Base-by-base conservation (phyloP, 2,329 filamentous ascomycete genomes). In the Alternaria sp. region DNA sequence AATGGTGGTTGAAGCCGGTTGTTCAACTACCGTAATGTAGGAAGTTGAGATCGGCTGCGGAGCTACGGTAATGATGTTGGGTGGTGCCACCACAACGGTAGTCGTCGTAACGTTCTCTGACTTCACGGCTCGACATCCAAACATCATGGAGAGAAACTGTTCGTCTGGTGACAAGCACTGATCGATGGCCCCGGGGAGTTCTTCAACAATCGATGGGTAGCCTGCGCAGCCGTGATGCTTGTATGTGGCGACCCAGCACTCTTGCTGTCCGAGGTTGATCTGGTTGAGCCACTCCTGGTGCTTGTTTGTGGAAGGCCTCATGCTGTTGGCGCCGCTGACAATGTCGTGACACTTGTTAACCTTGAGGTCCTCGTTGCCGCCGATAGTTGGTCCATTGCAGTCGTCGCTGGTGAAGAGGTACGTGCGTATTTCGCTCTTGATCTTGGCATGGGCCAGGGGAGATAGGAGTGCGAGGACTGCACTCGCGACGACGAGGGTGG, bases 311-410 rank as follows among this genome's bases (percentile, higher is more conserved):
- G 63, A 25, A 26, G 72, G 64, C 40, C 44, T 60, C 56, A 75
- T 57, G 66, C 72, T 67, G 40, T 25, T 52, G 30, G 69, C 57
- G n/a, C 63, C 63, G 9, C 40, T n/a, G 8, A 50, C 25, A 15
- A 74, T 44, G 11, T 62, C 45, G n/a, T 58, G 50, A 56, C 75
- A 78, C 6, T 69, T 15, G 26, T 59, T 60, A n/a, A 44, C 43
- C 19, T 66, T 62, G 51, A 75, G n/a, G 47, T 76, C 71, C 50
- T 67, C 32, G 8, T 71, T 69, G 26, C 40, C 52, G 17, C 51
- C 59, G 3, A 61, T 28, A 6, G 72, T 66, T 8, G 61, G 15
- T 36, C 66, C 73, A 5, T 59, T 49, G 58, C 74, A 77, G 49
- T 65, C 50, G 10, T 59, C 28, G 15, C 46, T 62, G 40, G 19